Evolutionary conservation across 75 land plant genomes (phyloP), one percentile per base, ranked within the genome.

Genomic region (Pinus albicaulis): DNA sequence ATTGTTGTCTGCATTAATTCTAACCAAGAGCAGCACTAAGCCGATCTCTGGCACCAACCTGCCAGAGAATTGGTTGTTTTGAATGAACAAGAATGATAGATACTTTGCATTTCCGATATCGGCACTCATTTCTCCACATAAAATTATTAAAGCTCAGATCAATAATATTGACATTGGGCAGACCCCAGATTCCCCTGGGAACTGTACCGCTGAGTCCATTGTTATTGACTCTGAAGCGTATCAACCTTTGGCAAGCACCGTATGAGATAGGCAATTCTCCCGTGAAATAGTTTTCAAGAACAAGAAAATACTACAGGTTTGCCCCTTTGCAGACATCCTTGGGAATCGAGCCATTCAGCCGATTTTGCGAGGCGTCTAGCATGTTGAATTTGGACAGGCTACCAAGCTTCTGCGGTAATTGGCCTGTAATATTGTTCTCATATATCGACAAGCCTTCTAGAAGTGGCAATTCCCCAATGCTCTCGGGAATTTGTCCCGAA

Each of bases 351-450:
- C 98, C 96, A 16, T 82, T 75, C 55, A 95, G 77, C 10, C 24
- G 58, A 64, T 95, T 95, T 64, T 85, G 88, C 17, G 98, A 95
- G 73, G 91, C 55, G 63, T 95, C 93, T 14, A 96, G 76, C 24
- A 84, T 82, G 38, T 75, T 25, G 56, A 96, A 57, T 2, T 77
- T 57, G 11, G 94, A 87, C 34, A 74, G 71, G 19, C 76, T 71
- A 28, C 98, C 98, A 58, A 95, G 79, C 22, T 56, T 65, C 12
- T 48, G 60, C 16, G 98, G 98, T 19, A 96, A 77, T 20, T 72
- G 61, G 20, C 95, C 99, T 7, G 86, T 79, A 63, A 96, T 81
- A 52, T 38, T 64, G 61, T 96, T 96, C 81, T 57, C 57, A 48
- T 89, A 87, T 3, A 92, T 60, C 17, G 95, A 88, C 26, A 92